Percentiles rank a stretch among this genome's conserved stretches.
Conservation (phyloP, 768 basidiomycete species). For the Dentipellis sp. region DNA sequence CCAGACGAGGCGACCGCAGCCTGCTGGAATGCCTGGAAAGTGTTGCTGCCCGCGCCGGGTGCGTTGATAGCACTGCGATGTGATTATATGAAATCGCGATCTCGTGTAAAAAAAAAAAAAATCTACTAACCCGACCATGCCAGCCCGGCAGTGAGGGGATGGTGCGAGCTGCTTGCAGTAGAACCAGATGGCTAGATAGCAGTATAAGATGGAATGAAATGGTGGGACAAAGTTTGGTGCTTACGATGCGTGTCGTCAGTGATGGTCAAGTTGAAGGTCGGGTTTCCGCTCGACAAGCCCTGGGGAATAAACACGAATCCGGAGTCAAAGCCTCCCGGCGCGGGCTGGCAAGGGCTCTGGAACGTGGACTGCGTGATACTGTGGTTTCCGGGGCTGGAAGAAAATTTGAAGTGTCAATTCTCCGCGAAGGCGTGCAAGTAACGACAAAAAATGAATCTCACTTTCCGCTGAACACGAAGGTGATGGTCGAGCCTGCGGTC, state of each 20-base stretch:
- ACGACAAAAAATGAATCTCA: constrained; percentile 17
- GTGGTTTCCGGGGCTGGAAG: constrained; percentile 40
- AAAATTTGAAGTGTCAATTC: not conserved
- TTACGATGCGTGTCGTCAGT: constrained; percentile 36
- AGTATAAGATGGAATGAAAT: not conserved
- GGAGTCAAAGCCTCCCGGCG: constrained; percentile 43
- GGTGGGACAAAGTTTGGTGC: constrained; percentile 7
- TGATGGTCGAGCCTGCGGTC: constrained; percentile 34
- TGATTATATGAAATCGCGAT: too few species aligned
- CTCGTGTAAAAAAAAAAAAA: too few species aligned
- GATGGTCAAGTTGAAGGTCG: constrained; percentile 43
- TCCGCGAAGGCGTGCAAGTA: not conserved
- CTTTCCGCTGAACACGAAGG: constrained; percentile 41
- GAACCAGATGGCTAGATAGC: constrained; percentile 42
- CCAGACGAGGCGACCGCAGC: constrained; percentile 24
- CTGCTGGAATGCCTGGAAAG: constrained; percentile 27
- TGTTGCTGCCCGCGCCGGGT: constrained; percentile 29
- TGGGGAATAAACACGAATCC: constrained; percentile 36
- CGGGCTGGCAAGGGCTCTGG: constrained; percentile 33
- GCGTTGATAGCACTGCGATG: constrained; percentile 38
- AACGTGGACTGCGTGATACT: constrained; percentile 44
- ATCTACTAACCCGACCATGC: constrained; percentile 25
- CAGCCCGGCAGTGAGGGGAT: constrained; percentile 30
- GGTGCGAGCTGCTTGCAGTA: constrained; percentile 43
- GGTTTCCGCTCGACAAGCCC: constrained; percentile 18